Evolutionary conservation across 768 basidiomycete genomes (phyloP), one percentile per base, ranked within the genome.

Genomic region (Leucocoprinus birnbaumii): DNA sequence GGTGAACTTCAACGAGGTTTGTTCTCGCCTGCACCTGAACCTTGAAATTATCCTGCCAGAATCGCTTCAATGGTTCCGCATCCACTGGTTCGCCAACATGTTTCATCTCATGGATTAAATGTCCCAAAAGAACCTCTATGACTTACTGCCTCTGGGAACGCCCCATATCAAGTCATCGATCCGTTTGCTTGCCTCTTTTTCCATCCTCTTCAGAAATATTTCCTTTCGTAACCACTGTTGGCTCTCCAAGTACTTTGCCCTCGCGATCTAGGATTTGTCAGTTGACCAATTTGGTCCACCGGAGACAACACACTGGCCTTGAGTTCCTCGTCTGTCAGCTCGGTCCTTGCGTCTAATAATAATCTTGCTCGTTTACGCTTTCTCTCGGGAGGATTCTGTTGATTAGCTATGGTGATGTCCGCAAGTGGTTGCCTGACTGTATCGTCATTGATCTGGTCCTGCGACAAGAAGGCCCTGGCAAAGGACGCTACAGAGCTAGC

Each of bases 321-420:
- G 42, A 94, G 73, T 68, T 94, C 89, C 3, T 89, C 86, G 56
- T 92, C 89, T 3, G 90, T 89, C 35, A 94, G 70, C 64, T 94
- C 91, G 4, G 84, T 94, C 57, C 89, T 78, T 3, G 77, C 70
- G 66, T 94, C 91, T 6, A 93, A 66, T 3, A 89, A 70, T 40
- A 85, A 65, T 43, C 84, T 76, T 9, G 79, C 87, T 53, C 74
- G 67, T 63, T 82, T 88, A 51, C 60, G 47, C 57, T 71, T 72
- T 62, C 66, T 71, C 50, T 25, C 50, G 5, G 58, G 58, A 13
- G 59, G 31, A 22, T 26, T 55, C 54, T 57, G 58, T 40, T 64
- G 61, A 49, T 66, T 63, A 50, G 66, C 59, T 10, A 52, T 37
- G 10, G 67, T 69, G 21, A 72, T 64, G 55, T 72, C 69, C 13